These are phyloP conservation scores for Halenospora varia DNA, from an alignment of 495 filamentous ascomycete species.

Conservation along the genomic window DNA sequence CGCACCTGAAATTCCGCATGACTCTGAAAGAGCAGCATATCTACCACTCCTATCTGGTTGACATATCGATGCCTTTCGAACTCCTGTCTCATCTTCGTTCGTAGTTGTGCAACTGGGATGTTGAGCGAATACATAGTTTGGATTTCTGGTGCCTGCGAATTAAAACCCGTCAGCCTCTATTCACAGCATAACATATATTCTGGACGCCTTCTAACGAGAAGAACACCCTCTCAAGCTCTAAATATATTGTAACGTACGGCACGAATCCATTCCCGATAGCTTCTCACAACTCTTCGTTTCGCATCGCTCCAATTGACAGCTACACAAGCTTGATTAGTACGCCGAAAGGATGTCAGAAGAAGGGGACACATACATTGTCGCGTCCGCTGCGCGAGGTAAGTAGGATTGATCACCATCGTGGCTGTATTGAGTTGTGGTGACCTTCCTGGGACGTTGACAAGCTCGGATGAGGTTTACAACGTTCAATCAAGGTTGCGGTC, in stretches of 20 bases:
- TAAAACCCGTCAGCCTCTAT: conserved; percentile 3
- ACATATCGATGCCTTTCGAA: conserved; percentile 96
- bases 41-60: conserved; percentile 78
- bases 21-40: conserved; percentile 83
- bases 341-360: background rate
- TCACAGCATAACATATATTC: no score
- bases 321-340: conserved; percentile 33
- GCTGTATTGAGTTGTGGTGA: background rate
- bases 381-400: conserved; percentile 84
- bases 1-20: conserved; percentile 82
- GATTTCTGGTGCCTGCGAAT: conserved; percentile 88
- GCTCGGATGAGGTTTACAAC: conserved; percentile 13
- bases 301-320: conserved; percentile 86
- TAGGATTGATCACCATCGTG: conserved; percentile 80
- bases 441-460: background rate
- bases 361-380: conserved; percentile 70
- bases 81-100: conserved; percentile 93
- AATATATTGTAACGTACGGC: conserved; percentile 57
- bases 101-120: conserved; percentile 80
- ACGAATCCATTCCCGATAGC: conserved; percentile 92
- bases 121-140: conserved; percentile 93
- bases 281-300: conserved; percentile 70
- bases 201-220: background rate
- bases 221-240: background rate
- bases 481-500: background rate